Evolutionary conservation across 2,329 filamentous ascomycete species (phyloP).

Genomic region (Stemphylium beticola): DNA sequence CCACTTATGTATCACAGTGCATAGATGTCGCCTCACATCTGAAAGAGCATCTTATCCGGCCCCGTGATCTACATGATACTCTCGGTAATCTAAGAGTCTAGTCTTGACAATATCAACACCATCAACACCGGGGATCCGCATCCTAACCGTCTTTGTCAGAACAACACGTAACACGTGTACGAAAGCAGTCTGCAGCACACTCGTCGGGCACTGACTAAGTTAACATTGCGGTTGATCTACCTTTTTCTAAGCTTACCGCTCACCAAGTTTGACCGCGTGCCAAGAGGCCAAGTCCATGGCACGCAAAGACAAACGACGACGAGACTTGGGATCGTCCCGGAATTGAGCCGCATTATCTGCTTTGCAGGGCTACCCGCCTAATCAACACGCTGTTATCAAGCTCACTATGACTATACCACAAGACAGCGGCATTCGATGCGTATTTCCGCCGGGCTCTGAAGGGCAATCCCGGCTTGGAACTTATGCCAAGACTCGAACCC

Average conservation of each 20-base stretch:
- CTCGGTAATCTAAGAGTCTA: conserved; percentile 7
- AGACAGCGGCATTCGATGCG: conserved; percentile 8
- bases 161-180: background rate
- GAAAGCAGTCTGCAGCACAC: background rate
- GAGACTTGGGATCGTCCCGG: conserved; percentile 6
- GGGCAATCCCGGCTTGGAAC: conserved; percentile 10
- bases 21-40: conserved; percentile 14
- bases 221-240: conserved; percentile 8
- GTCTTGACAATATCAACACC: background rate
- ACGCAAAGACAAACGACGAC: conserved; percentile 12
- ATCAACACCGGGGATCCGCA: background rate
- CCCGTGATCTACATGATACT: conserved; percentile 3
- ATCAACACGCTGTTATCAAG: background rate
- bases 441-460: conserved; percentile 8
- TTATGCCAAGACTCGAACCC: conserved; percentile 13
- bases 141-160: background rate
- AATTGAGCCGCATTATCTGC: conserved; percentile 3
- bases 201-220: background rate
- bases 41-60: conserved; percentile 14
- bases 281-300: conserved; percentile 27
- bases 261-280: conserved; percentile 5
- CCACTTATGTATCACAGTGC: conserved; percentile 9
- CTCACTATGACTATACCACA: background rate
- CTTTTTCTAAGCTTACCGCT: conserved; percentile 6
- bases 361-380: background rate